These are phyloP conservation scores for Fomitopsis betulina DNA, from an alignment of 1,284 basidiomycete species.

Conservation along the genomic window DNA sequence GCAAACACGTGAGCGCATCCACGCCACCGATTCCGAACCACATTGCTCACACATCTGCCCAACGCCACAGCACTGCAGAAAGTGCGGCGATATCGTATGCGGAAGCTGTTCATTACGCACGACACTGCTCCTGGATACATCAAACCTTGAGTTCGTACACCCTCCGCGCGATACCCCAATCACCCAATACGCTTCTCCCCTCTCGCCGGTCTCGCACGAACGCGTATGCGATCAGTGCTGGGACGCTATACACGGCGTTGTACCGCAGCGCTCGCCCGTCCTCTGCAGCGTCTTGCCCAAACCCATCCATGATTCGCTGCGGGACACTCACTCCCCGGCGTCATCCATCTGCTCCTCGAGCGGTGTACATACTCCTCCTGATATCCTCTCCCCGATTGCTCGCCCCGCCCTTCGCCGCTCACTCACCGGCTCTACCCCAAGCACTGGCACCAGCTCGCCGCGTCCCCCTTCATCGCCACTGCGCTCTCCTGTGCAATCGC, in stretches of 20 bases:
- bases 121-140: slow-evolving; percentile 61
- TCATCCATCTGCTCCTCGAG: slow-evolving; percentile 31
- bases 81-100: slow-evolving; percentile 77
- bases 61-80: slow-evolving; percentile 61
- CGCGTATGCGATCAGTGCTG: slow-evolving; percentile 73
- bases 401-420: slow-evolving; percentile 21
- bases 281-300: slow-evolving; percentile 33
- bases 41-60: slow-evolving; percentile 9
- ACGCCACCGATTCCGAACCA: slow-evolving; percentile 16
- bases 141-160: slow-evolving; percentile 60
- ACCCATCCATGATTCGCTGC: slow-evolving; percentile 30
- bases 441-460: slow-evolving; percentile 17
- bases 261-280: slow-evolving; percentile 31
- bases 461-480: slow-evolving; percentile 29
- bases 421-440: background rate
- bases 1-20: slow-evolving; percentile 56
- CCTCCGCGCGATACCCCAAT: slow-evolving; percentile 65
- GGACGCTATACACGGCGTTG: slow-evolving; percentile 59
- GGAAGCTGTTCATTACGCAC: slow-evolving; percentile 48
- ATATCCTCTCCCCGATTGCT: slow-evolving; percentile 22
- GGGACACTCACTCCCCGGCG: slow-evolving; percentile 25
- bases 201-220: slow-evolving; percentile 43
- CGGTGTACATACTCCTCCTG: slow-evolving; percentile 28
- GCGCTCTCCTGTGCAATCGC: slow-evolving; percentile 29
- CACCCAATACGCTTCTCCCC: slow-evolving; percentile 45